phyloP scores from a whole-genome alignment of 352 stramenopile species.

The Elongisporangium prolatum region DNA sequence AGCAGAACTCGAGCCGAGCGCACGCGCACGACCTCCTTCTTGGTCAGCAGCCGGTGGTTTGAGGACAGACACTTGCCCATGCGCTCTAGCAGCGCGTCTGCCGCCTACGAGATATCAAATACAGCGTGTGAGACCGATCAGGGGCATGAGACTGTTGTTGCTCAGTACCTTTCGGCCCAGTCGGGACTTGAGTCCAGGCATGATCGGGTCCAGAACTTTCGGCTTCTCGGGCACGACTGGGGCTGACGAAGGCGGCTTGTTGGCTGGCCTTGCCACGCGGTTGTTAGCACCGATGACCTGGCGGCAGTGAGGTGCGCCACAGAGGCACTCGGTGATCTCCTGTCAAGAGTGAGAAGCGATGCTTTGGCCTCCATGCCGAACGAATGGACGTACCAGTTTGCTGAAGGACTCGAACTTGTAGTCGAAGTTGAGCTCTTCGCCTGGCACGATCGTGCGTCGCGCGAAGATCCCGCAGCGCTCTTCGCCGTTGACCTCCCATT shows the following conservation, averaged over 20 bases:
- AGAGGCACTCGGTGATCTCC: constrained; percentile 74
- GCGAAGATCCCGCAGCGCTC: constrained; percentile 96
- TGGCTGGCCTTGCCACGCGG: constrained; percentile 20
- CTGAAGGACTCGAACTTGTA: constrained; percentile 90
- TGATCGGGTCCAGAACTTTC: constrained; percentile 44
- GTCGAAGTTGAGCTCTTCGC: constrained; percentile 94
- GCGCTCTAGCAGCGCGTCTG: constrained; percentile 52
- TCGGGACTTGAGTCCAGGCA: constrained; percentile 25
- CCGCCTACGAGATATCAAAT: constrained; percentile 23
- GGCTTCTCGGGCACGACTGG: constrained; percentile 3
- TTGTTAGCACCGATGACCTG: constrained; percentile 76
- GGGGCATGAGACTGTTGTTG: not conserved
- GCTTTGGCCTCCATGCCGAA: constrained; percentile 22
- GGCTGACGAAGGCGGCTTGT: constrained; percentile 7
- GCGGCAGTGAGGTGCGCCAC: constrained; percentile 53
- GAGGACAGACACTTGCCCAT: constrained; percentile 36
- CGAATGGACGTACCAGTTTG: constrained; percentile 24
- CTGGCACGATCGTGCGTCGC: constrained; percentile 77
- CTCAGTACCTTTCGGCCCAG: constrained; percentile 35
- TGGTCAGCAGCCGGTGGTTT: constrained; percentile 41
- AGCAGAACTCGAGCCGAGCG: constrained; percentile 53
- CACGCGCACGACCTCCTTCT: constrained; percentile 38
- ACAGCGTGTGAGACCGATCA: not conserved
- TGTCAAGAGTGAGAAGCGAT: constrained; percentile 7
- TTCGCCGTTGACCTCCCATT: constrained; percentile 90